Evolutionary conservation across 2,329 filamentous ascomycete genomes (phyloP).

Genomic region (Arthrobotrys sinensis): DNA sequence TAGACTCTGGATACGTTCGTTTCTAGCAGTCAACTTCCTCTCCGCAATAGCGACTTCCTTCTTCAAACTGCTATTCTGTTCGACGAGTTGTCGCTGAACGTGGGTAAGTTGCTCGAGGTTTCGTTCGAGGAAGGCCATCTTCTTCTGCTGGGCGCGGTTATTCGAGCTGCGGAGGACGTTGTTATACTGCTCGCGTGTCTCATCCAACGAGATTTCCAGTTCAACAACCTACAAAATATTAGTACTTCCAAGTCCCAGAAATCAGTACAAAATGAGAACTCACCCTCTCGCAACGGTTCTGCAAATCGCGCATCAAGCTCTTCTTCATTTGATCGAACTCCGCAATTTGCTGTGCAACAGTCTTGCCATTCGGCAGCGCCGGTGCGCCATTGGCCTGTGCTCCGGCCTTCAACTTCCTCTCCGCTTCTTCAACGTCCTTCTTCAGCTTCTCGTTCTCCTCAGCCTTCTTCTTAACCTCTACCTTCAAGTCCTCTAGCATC

Average conservation of each 20-base stretch:
- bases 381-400: slow-evolving; percentile 74
- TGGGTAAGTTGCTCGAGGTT: slow-evolving; percentile 98
- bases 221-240: slow-evolving; percentile 77
- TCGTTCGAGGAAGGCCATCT: slow-evolving; percentile 99
- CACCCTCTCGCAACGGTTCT: slow-evolving; percentile 94
- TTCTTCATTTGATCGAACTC: slow-evolving; percentile 99
- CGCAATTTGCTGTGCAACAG: slow-evolving; percentile 95
- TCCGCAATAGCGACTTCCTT: slow-evolving; percentile 99
- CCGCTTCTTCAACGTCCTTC: slow-evolving; percentile 83
- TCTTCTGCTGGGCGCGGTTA: slow-evolving; percentile 99
- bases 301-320: slow-evolving; percentile 96
- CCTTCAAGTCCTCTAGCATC: slow-evolving; percentile 82
- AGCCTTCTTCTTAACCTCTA: slow-evolving; percentile 81
- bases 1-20: slow-evolving; percentile 95
- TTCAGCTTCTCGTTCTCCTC: slow-evolving; percentile 87
- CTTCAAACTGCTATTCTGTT: slow-evolving; percentile 97
- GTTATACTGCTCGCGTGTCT: slow-evolving; percentile 99
- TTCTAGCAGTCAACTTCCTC: slow-evolving; percentile 94
- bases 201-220: slow-evolving; percentile 96
- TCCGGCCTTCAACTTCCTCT: slow-evolving; percentile 79
- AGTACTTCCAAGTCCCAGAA: slow-evolving; percentile 14
- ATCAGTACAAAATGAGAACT: slow-evolving; percentile 9
- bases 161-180: slow-evolving; percentile 96
- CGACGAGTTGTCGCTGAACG: slow-evolving; percentile 95
- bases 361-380: slow-evolving; percentile 82